These are phyloP conservation scores for Verticillium longisporum DNA, from an alignment of 2,329 filamentous ascomycete genomes.

Conservation along the genomic window DNA sequence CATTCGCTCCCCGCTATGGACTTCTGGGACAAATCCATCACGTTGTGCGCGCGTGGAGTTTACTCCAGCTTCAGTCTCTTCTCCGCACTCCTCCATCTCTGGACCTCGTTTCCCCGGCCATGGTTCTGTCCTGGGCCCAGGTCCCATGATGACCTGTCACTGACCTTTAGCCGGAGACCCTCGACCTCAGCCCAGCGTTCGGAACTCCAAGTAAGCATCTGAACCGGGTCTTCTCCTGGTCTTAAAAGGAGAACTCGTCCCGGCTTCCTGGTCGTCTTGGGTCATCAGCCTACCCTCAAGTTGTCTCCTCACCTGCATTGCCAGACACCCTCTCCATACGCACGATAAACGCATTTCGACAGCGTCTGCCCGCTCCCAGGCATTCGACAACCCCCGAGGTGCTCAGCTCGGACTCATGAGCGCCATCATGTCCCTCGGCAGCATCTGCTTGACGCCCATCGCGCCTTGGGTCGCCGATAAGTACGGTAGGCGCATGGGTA, in stretches of 20 bases:
- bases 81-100: slow-evolving; percentile 5
- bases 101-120: background rate
- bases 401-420: slow-evolving; percentile 22
- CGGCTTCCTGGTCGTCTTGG: background rate
- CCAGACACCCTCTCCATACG: background rate
- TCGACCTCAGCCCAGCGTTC: background rate
- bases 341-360: slow-evolving; percentile 16
- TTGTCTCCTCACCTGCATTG: background rate
- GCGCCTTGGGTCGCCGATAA: slow-evolving; percentile 22
- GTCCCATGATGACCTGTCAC: background rate
- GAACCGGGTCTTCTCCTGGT: background rate
- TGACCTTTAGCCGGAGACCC: background rate
- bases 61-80: slow-evolving; percentile 5
- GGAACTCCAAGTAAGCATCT: background rate
- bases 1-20: slow-evolving; percentile 2
- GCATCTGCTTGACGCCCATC: slow-evolving; percentile 26
- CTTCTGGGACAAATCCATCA: background rate
- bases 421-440: slow-evolving; percentile 41
- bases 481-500: slow-evolving; percentile 21
- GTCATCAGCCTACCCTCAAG: background rate
- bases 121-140: background rate
- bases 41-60: slow-evolving; percentile 6
- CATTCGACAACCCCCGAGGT: slow-evolving; percentile 24
- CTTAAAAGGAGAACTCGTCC: background rate
- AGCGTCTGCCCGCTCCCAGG: slow-evolving; percentile 17